These are phyloP conservation scores for Talaromyces wortmannii DNA, from an alignment of 495 filamentous ascomycete genomes.

Conservation along the genomic window DNA sequence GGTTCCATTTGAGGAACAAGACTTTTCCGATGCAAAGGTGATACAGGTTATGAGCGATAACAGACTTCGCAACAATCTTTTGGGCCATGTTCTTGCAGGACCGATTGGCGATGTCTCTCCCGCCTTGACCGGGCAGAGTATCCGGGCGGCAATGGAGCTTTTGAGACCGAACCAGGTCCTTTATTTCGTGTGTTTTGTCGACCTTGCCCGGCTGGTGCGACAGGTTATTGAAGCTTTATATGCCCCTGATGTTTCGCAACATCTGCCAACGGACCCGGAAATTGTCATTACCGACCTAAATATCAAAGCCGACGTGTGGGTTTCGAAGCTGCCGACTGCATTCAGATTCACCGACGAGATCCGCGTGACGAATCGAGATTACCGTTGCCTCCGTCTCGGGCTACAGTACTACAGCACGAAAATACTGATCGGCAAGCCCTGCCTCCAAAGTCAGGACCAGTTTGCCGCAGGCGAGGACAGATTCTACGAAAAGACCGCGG, in stretches of 20 bases:
- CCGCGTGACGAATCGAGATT: constrained; percentile 1
- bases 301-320: constrained; percentile 41
- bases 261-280: constrained; percentile 47
- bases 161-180: constrained; percentile 26
- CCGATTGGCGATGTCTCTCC: background rate
- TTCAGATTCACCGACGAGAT: constrained; percentile 29
- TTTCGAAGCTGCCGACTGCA: constrained; percentile 31
- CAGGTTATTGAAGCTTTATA: constrained; percentile 45
- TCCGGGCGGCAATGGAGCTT: constrained; percentile 9
- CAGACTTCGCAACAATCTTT: constrained; percentile 16
- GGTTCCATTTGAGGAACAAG: constrained; percentile 33
- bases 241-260: constrained; percentile 37
- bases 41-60: constrained; percentile 22
- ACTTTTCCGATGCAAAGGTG: constrained; percentile 15
- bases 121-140: background rate
- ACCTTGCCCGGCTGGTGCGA: constrained; percentile 38
- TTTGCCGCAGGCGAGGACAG: constrained; percentile 33
- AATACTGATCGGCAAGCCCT: constrained; percentile 52
- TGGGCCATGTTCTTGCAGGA: background rate
- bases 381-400: constrained; percentile 22
- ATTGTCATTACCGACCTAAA: constrained; percentile 37
- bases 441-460: constrained; percentile 39
- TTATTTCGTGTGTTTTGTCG: constrained; percentile 34
- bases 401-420: constrained; percentile 48
- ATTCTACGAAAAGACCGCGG: constrained; percentile 41